Conservation (phyloP, 495 filamentous ascomycete species). For the Aspergillus hancockii region DNA sequence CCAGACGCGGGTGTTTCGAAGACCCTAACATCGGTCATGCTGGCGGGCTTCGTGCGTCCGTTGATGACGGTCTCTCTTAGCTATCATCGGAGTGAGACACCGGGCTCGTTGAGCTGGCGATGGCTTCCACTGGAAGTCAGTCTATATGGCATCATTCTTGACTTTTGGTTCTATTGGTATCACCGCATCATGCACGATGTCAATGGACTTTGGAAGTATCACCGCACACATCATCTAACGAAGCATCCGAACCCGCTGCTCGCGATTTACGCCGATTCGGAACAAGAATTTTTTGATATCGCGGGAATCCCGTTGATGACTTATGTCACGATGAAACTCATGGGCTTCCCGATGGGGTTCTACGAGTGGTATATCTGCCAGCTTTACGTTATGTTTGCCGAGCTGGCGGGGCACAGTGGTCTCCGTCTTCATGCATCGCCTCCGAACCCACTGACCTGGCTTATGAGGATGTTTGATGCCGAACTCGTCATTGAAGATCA, state of each 20-base stretch:
- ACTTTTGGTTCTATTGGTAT: no score
- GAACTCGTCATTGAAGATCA: slow-evolving; percentile 42
- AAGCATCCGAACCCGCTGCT: slow-evolving; percentile 43
- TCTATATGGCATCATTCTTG: slow-evolving; percentile 37
- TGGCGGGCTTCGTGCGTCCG: slow-evolving; percentile 6
- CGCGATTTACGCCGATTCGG: slow-evolving; percentile 39
- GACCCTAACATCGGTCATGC: slow-evolving; percentile 10
- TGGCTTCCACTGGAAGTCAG: slow-evolving; percentile 36
- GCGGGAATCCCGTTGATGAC: slow-evolving; percentile 36
- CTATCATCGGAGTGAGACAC: slow-evolving; percentile 3
- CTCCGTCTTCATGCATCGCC: slow-evolving; percentile 32
- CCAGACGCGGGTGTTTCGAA: slow-evolving; percentile 14
- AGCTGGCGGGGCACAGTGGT: slow-evolving; percentile 36
- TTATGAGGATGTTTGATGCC: slow-evolving; percentile 29
- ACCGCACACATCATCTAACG: slow-evolving; percentile 40
- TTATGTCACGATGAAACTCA: slow-evolving; percentile 24
- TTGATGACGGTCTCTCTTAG: slow-evolving; percentile 14
- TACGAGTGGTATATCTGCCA: slow-evolving; percentile 42
- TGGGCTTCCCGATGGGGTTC: slow-evolving; percentile 38
- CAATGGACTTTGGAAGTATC: slow-evolving; percentile 34
- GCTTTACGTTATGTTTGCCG: slow-evolving; percentile 35
- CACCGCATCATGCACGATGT: slow-evolving; percentile 40
- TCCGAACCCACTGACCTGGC: slow-evolving; percentile 33
- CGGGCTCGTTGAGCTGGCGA: slow-evolving; percentile 19
- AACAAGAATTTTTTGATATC: slow-evolving; percentile 42